phyloP scores from a whole-genome alignment of 164 flowering plant genomes.

The Kalanchoe fedtschenkoi region DNA sequence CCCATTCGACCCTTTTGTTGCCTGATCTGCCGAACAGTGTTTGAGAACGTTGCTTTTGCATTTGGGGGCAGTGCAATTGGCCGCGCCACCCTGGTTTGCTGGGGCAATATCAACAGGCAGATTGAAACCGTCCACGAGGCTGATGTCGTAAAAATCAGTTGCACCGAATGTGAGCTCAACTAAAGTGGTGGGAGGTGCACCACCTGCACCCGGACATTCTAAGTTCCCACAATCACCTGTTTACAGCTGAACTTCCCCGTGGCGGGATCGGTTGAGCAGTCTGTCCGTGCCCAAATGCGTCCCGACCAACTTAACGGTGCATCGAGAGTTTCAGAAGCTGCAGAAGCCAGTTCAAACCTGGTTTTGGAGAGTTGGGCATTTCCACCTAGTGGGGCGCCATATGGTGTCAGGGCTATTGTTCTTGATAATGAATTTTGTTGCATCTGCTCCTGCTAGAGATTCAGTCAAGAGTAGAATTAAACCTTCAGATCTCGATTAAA shows the following conservation, averaged over 20 bases:
- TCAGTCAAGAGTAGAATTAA: neutral
- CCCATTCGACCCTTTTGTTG: conserved; percentile 7
- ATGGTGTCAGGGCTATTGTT: neutral
- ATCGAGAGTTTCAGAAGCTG: neutral
- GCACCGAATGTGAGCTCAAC: conserved; percentile 1
- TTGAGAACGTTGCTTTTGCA: neutral
- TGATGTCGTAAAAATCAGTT: conserved; percentile 7
- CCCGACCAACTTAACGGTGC: neutral
- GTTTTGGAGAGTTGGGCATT: neutral
- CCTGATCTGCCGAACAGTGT: neutral
- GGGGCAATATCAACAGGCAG: neutral
- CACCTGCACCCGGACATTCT: neutral
- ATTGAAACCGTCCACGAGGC: conserved; percentile 9
- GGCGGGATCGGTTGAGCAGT: neutral
- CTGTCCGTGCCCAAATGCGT: neutral
- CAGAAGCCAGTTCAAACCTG: neutral
- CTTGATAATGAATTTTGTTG: neutral
- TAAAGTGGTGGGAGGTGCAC: neutral
- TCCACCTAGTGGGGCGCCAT: conserved; percentile 3
- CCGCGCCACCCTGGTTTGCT: neutral
- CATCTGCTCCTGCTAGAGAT: neutral
- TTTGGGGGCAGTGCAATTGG: neutral
- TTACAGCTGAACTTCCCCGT: neutral
- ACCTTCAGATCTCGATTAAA: too few relatives aligned
- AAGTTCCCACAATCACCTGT: neutral